phyloP scores from a whole-genome alignment of 2,329 filamentous ascomycete genomes.

The Nothophaeocryptopus gaeumannii region DNA sequence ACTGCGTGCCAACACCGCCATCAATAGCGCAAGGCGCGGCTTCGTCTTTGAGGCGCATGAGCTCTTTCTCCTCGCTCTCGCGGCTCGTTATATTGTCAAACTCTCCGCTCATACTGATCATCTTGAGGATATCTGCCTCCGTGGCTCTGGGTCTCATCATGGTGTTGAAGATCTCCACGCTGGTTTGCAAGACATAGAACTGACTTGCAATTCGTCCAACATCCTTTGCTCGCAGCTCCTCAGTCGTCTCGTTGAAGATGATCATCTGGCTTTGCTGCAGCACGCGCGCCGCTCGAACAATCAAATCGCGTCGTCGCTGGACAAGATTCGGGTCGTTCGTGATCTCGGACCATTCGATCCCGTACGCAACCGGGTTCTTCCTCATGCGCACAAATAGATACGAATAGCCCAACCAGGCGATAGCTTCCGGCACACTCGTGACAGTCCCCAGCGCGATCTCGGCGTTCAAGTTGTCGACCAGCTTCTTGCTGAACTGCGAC shows the following conservation, averaged over 20 bases:
- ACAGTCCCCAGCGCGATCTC: constrained; percentile 93
- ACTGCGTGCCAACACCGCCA: constrained; percentile 63
- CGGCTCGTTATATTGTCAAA: constrained; percentile 95
- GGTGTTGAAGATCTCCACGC: constrained; percentile 91
- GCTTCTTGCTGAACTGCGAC: constrained; percentile 87
- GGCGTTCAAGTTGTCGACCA: constrained; percentile 95
- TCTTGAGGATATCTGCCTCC: constrained; percentile 88
- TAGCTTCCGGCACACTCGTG: constrained; percentile 87
- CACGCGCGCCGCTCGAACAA: constrained; percentile 82
- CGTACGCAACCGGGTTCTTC: constrained; percentile 84
- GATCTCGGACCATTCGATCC: constrained; percentile 91
- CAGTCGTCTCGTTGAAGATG: constrained; percentile 92
- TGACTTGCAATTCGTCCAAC: constrained; percentile 96
- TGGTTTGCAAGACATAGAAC: constrained; percentile 90
- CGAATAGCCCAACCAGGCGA: constrained; percentile 96
- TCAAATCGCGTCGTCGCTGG: constrained; percentile 76
- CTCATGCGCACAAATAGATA: constrained; percentile 97
- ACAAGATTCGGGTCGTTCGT: constrained; percentile 84
- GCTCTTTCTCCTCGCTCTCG: constrained; percentile 84
- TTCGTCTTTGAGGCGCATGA: constrained; percentile 69
- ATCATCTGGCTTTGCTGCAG: constrained; percentile 97
- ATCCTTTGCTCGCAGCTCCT: constrained; percentile 90
- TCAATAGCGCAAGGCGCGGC: constrained; percentile 75
- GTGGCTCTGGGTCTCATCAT: constrained; percentile 85
- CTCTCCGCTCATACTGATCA: constrained; percentile 97